These are phyloP conservation scores for Jaltomata sinuosa DNA, from an alignment of 257 asterid species.

Conservation along the genomic window DNA sequence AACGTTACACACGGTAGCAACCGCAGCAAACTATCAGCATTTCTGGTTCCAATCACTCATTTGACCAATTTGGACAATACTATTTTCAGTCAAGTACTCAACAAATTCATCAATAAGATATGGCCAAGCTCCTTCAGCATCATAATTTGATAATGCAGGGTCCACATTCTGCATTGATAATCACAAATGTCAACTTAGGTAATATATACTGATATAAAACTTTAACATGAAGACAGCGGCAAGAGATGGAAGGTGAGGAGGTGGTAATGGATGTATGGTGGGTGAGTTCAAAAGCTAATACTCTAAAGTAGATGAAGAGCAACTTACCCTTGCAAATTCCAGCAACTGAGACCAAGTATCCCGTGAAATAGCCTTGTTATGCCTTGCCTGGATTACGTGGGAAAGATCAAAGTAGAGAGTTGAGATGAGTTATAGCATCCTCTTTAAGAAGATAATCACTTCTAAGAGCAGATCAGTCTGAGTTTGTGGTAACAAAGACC, in stretches of 20 bases:
- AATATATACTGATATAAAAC: not conserved
- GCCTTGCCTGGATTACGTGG: conserved; percentile 61
- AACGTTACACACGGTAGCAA: not conserved
- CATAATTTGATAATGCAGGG: conserved; percentile 78
- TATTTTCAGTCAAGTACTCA: conserved; percentile 72
- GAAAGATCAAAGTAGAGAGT: not conserved
- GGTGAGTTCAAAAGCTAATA: not conserved
- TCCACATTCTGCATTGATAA: conserved; percentile 62
- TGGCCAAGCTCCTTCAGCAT: conserved; percentile 99
- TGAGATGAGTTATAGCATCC: not conserved
- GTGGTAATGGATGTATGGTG: not conserved
- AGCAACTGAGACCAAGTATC: conserved; percentile 98
- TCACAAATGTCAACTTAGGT: not conserved
- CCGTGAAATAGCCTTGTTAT: conserved; percentile 94
- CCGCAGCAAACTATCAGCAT: conserved; percentile 14
- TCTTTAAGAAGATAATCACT: not conserved
- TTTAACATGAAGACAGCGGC: not conserved
- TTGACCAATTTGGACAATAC: conserved; percentile 54
- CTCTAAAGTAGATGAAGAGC: not conserved
- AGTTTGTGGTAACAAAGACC: not conserved
- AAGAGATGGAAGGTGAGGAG: not conserved
- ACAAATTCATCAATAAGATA: conserved; percentile 96
- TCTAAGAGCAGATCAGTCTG: not conserved
- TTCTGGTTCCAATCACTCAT: conserved; percentile 62
- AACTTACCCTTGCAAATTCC: conserved; percentile 88